Base-by-base conservation (phyloP, 1,139 yeast species). In the Debaryomyces sp. region DNA sequence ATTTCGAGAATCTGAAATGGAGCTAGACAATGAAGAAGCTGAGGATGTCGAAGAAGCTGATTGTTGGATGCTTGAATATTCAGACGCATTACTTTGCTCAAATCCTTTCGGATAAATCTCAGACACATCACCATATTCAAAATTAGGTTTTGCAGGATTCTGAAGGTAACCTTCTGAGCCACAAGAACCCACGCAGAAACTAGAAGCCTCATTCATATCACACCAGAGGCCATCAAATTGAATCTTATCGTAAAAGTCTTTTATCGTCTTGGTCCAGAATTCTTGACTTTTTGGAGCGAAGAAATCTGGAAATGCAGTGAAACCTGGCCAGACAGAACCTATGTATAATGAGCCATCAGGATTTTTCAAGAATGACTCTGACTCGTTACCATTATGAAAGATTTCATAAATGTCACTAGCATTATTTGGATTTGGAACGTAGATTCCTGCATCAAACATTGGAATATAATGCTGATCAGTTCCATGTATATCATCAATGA, bases 181-280 rank as follows among this genome's bases (percentile, higher is more conserved):
- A 53, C 68, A 65, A 18, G 67, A 62, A 6, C 70, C 70, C 24
- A 64, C 67, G 49, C 73, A 67, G 59, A 67, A 69, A 5, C 68
- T 59, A 7, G 68, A 59, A 2, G 61, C 69, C 50, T 68, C 73
- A 50, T 68, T 68, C 73, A 68, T 69, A 50, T 69, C 74, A 18
- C 63, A 50, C 74, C 74, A 69, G 32, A 69, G 56, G 24, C 73
- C 73, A 50, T 66, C 71, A 47, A 58, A 67, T 18, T 61, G 58
- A 22, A 66, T 45, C 15, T 53, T 49, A 22, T 62, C 51, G 48
- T 60, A 58, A 61, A 64, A 65, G 18, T 54, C 51, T 41, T 55
- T 46, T 45, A 68, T 53, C 45, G 57, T 53, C 15, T 59, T 52
- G 9, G 55, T 50, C 69, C 71, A 68, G 55, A 59, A 67, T 10